Base-by-base conservation (phyloP, 805 yeast genomes). In the Ogataea populi-albae region DNA sequence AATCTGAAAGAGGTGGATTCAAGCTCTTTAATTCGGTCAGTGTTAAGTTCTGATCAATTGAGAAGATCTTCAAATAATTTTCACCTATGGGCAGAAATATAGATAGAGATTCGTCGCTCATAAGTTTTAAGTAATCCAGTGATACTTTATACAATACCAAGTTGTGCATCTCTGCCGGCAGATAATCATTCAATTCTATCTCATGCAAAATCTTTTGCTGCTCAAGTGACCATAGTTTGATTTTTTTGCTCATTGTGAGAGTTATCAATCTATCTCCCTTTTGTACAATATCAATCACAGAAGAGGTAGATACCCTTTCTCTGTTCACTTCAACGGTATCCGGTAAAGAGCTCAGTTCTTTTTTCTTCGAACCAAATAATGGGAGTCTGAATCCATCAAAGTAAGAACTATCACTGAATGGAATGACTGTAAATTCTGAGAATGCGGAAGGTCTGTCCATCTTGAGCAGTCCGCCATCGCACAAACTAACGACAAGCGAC, bases 401-500 rank as follows among this genome's bases (percentile, higher is more conserved):
- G 46, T 68, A 76, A 9, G 77, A 58, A 49, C 68, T 47, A 62
- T 81, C 88, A 39, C 69, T 72, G 55, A 82, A 83, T 19, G 63
- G 56, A 1, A 47, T 34, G 4, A 55, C 52, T n/a, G 38, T 32
- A 17, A 46, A 49, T 14, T 49, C 44, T 6, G 36, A 46, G 17
- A 36, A 43, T n/a, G 39, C 39, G 14, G 26, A 24, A 2, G 32
- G 27, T 46, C 77, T 63, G 23, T 50, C 47, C 38, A 83, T 64
- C 29, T 78, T 79, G 32, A 86, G 60, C 26, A 88, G 55, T 1
- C 89, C 86, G 17, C 97, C 96, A 60, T 89, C 95, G 28, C 70
- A 68, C 32, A 88, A 64, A 4, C 86, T 68, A 0, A 82, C 76
- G 3, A 87, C 54, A 6, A 78, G 52, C 29, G 71, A 67, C 3